phyloP scores from a whole-genome alignment of 2,329 filamentous ascomycete genomes.

The Dothideomycetidae sp. region DNA sequence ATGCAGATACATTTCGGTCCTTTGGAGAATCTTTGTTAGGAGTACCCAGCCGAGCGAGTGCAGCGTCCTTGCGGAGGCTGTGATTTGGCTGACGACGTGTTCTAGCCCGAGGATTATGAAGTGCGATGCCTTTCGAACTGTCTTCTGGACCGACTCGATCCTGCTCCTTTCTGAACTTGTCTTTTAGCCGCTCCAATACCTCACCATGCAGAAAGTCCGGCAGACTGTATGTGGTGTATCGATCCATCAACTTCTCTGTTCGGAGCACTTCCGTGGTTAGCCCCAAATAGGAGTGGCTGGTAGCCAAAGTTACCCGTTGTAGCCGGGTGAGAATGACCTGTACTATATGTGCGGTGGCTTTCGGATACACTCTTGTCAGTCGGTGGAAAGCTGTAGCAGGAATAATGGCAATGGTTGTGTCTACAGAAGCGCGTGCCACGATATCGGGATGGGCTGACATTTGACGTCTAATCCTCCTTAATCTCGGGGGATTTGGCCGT shows the following conservation, averaged over 20 bases:
- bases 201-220: constrained; percentile 80
- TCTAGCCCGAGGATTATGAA: constrained; percentile 63
- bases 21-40: constrained; percentile 11
- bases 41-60: constrained; percentile 32
- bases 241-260: constrained; percentile 87
- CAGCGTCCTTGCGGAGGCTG: constrained; percentile 64
- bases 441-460: constrained; percentile 92
- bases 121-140: constrained; percentile 77
- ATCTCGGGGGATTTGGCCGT: background rate
- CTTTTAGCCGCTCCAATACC: constrained; percentile 70
- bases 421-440: constrained; percentile 85
- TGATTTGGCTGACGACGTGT: constrained; percentile 59
- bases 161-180: constrained; percentile 68
- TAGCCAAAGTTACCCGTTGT: constrained; percentile 85
- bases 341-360: constrained; percentile 91
- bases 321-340: constrained; percentile 92
- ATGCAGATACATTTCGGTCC: constrained; percentile 10
- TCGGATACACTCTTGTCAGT: constrained; percentile 84
- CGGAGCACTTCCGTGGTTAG: constrained; percentile 81
- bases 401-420: constrained; percentile 97
- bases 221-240: constrained; percentile 79
- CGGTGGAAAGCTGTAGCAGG: constrained; percentile 90
- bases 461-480: constrained; percentile 22
- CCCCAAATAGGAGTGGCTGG: constrained; percentile 87
- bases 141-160: constrained; percentile 72